Evolutionary conservation across 768 basidiomycete species (phyloP).

Genomic region (Mycena amicta): DNA sequence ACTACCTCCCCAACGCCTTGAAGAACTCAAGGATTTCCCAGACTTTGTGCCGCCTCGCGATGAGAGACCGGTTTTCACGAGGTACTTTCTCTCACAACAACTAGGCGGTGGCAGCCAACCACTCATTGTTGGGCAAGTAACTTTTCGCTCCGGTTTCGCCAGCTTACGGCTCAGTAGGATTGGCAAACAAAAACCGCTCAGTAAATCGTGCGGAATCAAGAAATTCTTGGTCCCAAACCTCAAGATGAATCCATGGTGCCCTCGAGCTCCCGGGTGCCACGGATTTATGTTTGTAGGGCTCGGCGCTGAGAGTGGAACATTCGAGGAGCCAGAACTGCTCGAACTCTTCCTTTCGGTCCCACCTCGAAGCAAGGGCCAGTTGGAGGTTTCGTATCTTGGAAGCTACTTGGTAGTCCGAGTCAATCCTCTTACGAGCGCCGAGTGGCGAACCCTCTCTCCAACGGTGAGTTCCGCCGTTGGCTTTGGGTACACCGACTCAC

Average conservation of each 20-base stretch:
- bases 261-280: conserved; percentile 47
- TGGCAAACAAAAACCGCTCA: conserved; percentile 31
- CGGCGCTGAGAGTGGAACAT: conserved; percentile 46
- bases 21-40: conserved; percentile 27
- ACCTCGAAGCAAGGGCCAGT: conserved; percentile 27
- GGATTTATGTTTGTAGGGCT: conserved; percentile 61
- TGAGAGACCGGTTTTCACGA: conserved; percentile 35
- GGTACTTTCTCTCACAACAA: conserved; percentile 38
- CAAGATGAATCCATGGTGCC: conserved; percentile 58
- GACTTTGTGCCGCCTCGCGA: conserved; percentile 28
- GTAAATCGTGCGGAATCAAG: conserved; percentile 34
- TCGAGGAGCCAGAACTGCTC: conserved; percentile 39
- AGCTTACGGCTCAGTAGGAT: conserved; percentile 24
- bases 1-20: conserved; percentile 26
- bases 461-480: conserved; percentile 44
- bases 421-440: conserved; percentile 41
- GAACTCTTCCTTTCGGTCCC: conserved; percentile 43
- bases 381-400: conserved; percentile 49
- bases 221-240: conserved; percentile 54
- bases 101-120: conserved; percentile 45
- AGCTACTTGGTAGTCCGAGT: conserved; percentile 47
- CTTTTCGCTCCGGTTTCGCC: neutral
- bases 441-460: conserved; percentile 47
- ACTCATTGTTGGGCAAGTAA: conserved; percentile 37
- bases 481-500: too few relatives aligned